Percentiles rank a stretch among this genome's conserved stretches.
These are phyloP conservation scores for sunflower (Helianthus annuus) DNA, from an alignment of 129 eudicot genomes.

Conservation along the genomic window HanXRQr2.0-SUNRISE NC_035446.2:133361587-133362086, in stretches of 20 bases:
- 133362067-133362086: not conserved
- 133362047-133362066: constrained; percentile 40
- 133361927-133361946: no score
- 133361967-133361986: constrained; percentile 5
- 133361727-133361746: constrained; percentile 5
- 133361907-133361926: no score
- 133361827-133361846: not conserved
- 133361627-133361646: no score
- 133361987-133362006: constrained; percentile 72
- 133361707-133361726: not conserved
- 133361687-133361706: not conserved
- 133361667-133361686: not conserved
- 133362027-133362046: constrained; percentile 99
- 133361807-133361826: not conserved
- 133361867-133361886: constrained; percentile 1
- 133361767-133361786: constrained; percentile 8
- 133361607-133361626: no score
- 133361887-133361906: not conserved
- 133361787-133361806: not conserved
- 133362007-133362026: constrained; percentile 89
- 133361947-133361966: accelerated
- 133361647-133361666: not conserved
- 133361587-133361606: no score
- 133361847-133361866: not conserved
- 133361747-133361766: constrained; percentile 2